A percentile compares a stretch with the other conserved stretches of the same genome.
Evolutionary conservation across 352 stramenopile species (phyloP).

Genomic region (Phytophthora capsici): DNA sequence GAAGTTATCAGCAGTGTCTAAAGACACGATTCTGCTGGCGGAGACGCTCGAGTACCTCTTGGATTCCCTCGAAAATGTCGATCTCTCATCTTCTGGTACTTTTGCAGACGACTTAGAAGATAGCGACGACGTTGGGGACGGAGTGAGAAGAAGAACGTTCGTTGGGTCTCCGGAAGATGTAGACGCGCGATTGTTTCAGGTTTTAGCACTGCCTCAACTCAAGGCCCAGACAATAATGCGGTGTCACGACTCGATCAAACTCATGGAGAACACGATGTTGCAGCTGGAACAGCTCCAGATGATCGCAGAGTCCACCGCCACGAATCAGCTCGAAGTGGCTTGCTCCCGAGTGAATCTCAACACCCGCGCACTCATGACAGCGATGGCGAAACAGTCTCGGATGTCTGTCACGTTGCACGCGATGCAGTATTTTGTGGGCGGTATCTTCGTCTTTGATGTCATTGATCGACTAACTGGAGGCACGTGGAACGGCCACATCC

Average conservation of each 20-base stretch:
- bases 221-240: constrained; percentile 92
- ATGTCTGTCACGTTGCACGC: constrained; percentile 84
- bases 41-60: constrained; percentile 97
- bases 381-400: constrained; percentile 74
- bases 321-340: constrained; percentile 91
- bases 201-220: constrained; percentile 90
- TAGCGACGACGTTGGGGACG: constrained; percentile 53
- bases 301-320: constrained; percentile 90
- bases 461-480: constrained; percentile 94
- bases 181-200: constrained; percentile 86
- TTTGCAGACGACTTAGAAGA: constrained; percentile 22
- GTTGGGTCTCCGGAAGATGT: constrained; percentile 38
- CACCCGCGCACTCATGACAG: constrained; percentile 85
- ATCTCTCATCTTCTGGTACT: constrained; percentile 35
- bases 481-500: constrained; percentile 91
- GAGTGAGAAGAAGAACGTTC: constrained; percentile 15
- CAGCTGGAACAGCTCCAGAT: constrained; percentile 95
- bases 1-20: constrained; percentile 91
- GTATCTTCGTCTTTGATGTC: constrained; percentile 94
- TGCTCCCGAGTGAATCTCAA: constrained; percentile 91
- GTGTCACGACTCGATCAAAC: constrained; percentile 96
- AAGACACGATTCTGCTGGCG: constrained; percentile 95
- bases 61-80: constrained; percentile 94
- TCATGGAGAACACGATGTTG: constrained; percentile 92
- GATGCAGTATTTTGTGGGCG: constrained; percentile 93